Conservation (phyloP, 2,329 filamentous ascomycete genomes). For the Scedosporium dehoogii region DNA sequence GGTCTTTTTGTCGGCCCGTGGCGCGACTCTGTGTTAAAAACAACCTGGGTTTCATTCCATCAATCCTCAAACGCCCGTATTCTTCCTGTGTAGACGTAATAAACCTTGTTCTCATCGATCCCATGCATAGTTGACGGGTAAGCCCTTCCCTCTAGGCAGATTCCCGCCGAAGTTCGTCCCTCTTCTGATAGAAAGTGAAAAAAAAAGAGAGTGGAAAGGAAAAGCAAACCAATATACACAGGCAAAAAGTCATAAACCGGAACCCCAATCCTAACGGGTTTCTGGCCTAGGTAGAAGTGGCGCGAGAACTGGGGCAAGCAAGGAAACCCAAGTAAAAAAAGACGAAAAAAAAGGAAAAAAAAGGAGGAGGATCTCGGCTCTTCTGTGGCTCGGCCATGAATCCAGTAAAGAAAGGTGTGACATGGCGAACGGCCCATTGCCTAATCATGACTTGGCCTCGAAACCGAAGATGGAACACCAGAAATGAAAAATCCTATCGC, state of each 20-base stretch:
- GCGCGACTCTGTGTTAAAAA: background rate
- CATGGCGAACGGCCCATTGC: no score
- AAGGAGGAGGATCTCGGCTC: no score
- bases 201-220: background rate
- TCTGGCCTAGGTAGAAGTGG: slow-evolving; percentile 1
- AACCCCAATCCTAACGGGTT: background rate
- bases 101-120: background rate
- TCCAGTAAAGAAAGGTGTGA: no score
- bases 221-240: slow-evolving; percentile 7
- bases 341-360: background rate
- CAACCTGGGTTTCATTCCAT: background rate
- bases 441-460: no score
- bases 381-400: no score
- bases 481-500: background rate
- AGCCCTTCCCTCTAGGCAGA: background rate
- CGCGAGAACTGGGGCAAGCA: background rate
- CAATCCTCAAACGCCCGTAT: background rate
- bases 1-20: background rate
- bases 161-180: background rate
- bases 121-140: background rate
- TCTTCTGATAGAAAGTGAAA: background rate
- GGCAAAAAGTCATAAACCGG: slow-evolving; percentile 2
- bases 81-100: background rate
- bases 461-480: background rate
- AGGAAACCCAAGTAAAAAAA: slow-evolving; percentile 3